Base-by-base conservation (phyloP, 169 alveolate species). In the Babesia bovis region DNA sequence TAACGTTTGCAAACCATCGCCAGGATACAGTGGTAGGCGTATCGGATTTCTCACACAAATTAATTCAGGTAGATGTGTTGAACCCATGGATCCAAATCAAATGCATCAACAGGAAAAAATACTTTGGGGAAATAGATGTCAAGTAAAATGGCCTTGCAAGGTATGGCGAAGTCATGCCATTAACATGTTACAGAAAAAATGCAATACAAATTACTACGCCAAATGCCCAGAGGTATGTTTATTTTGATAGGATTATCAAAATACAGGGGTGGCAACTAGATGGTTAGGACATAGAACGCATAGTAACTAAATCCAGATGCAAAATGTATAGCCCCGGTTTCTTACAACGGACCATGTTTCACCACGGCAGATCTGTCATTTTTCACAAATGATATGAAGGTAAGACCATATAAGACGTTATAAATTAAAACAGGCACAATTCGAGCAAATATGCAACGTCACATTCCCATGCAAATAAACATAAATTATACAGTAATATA, bases 261-360 rank as follows among this genome's bases (percentile, higher is more conserved):
- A 38, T 32, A 19, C 57, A 78, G 86, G 82, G 66, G n/a, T 78
- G 86, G 86, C 38, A 44, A 12, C 82, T 12, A 23, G 26, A 36
- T 25, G 73, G 69, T 76, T 45, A 2, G 70, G 40, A 13, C 15
- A n/a, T n/a, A n/a, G n/a, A n/a, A n/a, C n/a, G n/a, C n/a, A n/a
- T n/a, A n/a, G n/a, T n/a, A n/a, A n/a, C n/a, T n/a, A n/a, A n/a
- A 28, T 23, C 4, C 68, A 78, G 82, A 45, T 4, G 77, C 70
- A 5, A 35, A 44, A 26, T 77, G 88, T 55, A 47, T 26, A 6
- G 88, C 88, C 4, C 84, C 88, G 12, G 25, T 28, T 4, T 33
- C 56, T 35, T 81, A 81, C 66, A 53, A 25, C 26, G 88, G 88
- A 7, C 88, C 88, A 13, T 81, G 88, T 45, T 66, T 56, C 38